Base-by-base conservation (phyloP, 2,329 filamentous ascomycete genomes). In the Neonectria sp. region DNA sequence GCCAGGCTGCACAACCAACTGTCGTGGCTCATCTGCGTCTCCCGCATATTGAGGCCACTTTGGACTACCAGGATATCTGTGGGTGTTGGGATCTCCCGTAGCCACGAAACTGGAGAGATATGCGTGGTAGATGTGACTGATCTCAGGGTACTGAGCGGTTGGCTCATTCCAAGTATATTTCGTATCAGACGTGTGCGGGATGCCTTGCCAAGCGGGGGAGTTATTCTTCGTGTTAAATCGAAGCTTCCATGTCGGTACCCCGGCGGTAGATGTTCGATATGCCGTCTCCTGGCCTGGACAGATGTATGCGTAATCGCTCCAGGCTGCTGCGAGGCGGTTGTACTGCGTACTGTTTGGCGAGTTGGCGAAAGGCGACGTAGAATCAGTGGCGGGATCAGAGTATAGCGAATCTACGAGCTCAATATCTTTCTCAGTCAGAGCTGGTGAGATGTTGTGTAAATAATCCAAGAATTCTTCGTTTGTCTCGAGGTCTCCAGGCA, bases 271-370 rank as follows among this genome's bases (percentile, higher is more conserved):
- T 24, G 80, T 73, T 8, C 82, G 76, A 37, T 81, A 77, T 1
- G 83, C 81, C 0, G 83, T 85, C 64, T 85, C 83, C n/a, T 84
- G 82, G 0, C 79, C 80, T 0, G 83, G 79, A 24, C 83, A 85
- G 17, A 82, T 81, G 64, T 85, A 85, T 33, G 79, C 82, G 56
- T 82, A 84, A 69, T 85, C 84, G 15, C 80, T 80, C 79, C 79
- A 82, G 0, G 85, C 82, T 1, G 83, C 82, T 0, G 81, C 77
- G 4, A 86, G 57, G 4, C 85, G 81, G 43, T 84, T 75, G 61
- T 82, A 86, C 67, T 86, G 84, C 0, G 80, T 82, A 24, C 81
- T 82, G 21, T 83, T 80, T 15, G 81, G 82, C 0, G 79, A 80
- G 35, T 78, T 70, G 24, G 76, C 75, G 45, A 78, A 82, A 0